These are phyloP conservation scores for Escovopsis weberi DNA, from an alignment of 2,329 filamentous ascomycete species.

Conservation along the genomic window DNA sequence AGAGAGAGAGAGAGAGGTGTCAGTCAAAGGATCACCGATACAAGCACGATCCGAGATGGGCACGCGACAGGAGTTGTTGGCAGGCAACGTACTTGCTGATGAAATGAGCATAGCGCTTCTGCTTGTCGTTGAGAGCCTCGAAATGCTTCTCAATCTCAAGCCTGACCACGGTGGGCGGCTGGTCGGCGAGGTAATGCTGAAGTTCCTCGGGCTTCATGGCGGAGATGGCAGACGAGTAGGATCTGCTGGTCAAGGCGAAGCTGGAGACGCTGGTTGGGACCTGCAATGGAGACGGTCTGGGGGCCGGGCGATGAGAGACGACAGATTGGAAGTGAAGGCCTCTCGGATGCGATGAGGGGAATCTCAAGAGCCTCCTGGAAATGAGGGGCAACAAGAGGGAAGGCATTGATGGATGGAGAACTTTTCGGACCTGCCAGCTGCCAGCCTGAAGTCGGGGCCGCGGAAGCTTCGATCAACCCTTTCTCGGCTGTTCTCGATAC, in stretches of 20 bases:
- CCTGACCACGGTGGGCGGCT: constrained; percentile 74
- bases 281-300: constrained; percentile 10
- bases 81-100: constrained; percentile 52
- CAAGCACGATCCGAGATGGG: too few species aligned
- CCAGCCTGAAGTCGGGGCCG: background rate
- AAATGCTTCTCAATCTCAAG: constrained; percentile 91
- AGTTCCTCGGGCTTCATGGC: constrained; percentile 47
- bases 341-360: constrained; percentile 16
- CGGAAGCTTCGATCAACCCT: too few species aligned
- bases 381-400: constrained; percentile 21
- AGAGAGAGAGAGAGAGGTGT: background rate
- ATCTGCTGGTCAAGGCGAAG: constrained; percentile 11
- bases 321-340: constrained; percentile 2
- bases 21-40: too few species aligned
- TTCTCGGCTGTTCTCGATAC: too few species aligned
- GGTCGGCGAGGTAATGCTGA: constrained; percentile 76
- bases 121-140: constrained; percentile 54
- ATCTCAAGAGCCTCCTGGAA: constrained; percentile 22
- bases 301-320: constrained; percentile 12
- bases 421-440: constrained; percentile 6
- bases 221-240: constrained; percentile 13
- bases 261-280: constrained; percentile 4
- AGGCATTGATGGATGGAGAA: constrained; percentile 15
- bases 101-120: constrained; percentile 85
- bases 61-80: background rate